Base-by-base conservation (phyloP, 257 asterid genomes). In the Solanum appendiculatum region DNA sequence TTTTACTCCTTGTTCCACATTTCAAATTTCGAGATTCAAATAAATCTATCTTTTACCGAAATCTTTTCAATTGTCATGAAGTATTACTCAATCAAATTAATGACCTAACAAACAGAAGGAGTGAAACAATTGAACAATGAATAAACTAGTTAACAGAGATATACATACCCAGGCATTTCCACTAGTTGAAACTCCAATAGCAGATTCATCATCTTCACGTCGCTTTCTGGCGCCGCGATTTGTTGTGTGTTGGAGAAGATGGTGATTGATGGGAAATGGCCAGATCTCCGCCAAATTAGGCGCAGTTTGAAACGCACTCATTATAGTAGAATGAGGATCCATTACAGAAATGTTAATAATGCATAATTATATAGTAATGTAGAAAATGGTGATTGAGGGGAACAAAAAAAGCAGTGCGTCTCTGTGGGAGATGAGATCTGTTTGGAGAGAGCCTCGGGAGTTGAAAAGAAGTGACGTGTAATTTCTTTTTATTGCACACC, bases 281-380 rank as follows among this genome's bases (percentile, higher is more conserved):
- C 93, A 91, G 90, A 90, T 91, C 91, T 91, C 93, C 10, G 88
- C 66, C 37, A 90, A 40, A 72, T 89, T 74, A 6, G 88, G 73
- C 63, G 87, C 60, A 83, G 74, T 13, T 85, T 54, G 87, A 69
- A 69, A 46, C 1, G 82, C 87, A 46, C 40, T 91, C 86, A 54
- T 85, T 86, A 12, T 84, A 39, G 86, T 86, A 5, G 18, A 83
- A 39, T 80, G 85, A 23, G 90, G 92, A 90, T 91, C 91, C 93
- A 91, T 60, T 60, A 23, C 6, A 60, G 33, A n/a, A 58, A 58
- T 23, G 29, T 12, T 56, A 56, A 56, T 48, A 7, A 18, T 60
- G 31, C 15, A 60, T 23, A 9, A 23, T 60, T 60, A 60, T 15
- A 23, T 0, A 58, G 13, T n/a, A 56, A 56, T 56, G 5, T 27